A percentile compares a stretch with the other conserved stretches of the same genome.
These are phyloP conservation scores for Fonsecaea pugnacius DNA, from an alignment of 2,329 filamentous ascomycete genomes.

Conservation along the genomic window DNA sequence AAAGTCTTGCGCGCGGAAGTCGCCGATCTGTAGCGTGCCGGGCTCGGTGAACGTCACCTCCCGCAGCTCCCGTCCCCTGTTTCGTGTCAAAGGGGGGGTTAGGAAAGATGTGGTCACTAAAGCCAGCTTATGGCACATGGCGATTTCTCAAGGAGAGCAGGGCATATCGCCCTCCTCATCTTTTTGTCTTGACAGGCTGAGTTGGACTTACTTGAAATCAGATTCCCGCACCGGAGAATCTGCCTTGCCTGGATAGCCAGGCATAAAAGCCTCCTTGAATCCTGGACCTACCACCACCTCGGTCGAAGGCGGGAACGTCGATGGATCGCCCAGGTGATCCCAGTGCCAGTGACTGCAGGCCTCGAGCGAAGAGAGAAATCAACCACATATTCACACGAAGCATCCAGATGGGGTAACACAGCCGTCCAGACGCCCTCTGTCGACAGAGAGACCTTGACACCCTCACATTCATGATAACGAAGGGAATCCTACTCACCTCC, in stretches of 20 bases:
- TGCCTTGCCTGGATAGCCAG: constrained; percentile 52
- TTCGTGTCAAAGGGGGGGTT: background rate
- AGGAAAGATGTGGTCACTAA: background rate
- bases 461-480: background rate
- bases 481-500: constrained; percentile 15
- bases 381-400: background rate
- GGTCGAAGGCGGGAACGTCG: constrained; percentile 40
- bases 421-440: background rate
- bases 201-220: constrained; percentile 40
- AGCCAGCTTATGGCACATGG: no score
- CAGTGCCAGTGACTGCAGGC: constrained; percentile 33
- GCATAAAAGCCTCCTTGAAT: constrained; percentile 53
- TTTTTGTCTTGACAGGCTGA: background rate
- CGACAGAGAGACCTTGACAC: background rate
- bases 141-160: background rate
- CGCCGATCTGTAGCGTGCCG: constrained; percentile 37
- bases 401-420: no score
- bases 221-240: constrained; percentile 41
- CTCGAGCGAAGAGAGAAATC: background rate
- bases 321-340: constrained; percentile 34
- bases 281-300: constrained; percentile 60
- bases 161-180: background rate
- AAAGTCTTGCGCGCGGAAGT: constrained; percentile 49
- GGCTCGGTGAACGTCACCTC: constrained; percentile 24
- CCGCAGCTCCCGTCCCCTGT: constrained; percentile 13